phyloP scores from a whole-genome alignment of 495 filamentous ascomycete genomes.

The Bryoglossum gracile region DNA sequence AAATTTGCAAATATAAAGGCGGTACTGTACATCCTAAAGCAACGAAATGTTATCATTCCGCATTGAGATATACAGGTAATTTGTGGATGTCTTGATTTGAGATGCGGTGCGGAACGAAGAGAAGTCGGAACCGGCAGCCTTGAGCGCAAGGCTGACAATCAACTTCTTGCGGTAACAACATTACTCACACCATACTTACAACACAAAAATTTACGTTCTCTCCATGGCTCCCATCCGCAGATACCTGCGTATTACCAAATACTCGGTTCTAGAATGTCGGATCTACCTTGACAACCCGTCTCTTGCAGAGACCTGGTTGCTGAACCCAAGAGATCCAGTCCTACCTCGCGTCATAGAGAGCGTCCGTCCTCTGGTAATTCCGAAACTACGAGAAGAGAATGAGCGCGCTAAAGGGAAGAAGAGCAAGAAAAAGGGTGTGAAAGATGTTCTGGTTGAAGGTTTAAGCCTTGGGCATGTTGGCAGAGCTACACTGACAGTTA shows the following conservation, averaged over 20 bases:
- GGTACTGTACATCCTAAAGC: too few species aligned
- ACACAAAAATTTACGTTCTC: neutral
- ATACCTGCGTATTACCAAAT: slow-evolving; percentile 77
- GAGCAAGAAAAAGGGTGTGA: slow-evolving; percentile 61
- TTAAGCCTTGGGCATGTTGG: slow-evolving; percentile 4
- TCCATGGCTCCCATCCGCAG: slow-evolving; percentile 75
- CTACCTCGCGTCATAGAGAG: slow-evolving; percentile 75
- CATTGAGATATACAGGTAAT: too few species aligned
- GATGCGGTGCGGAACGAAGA: too few species aligned
- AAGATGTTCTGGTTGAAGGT: slow-evolving; percentile 85
- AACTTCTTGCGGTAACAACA: neutral
- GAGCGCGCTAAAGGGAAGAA: slow-evolving; percentile 55
- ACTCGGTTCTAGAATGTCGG: slow-evolving; percentile 87
- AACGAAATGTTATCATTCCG: too few species aligned
- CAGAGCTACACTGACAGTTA: slow-evolving; percentile 19
- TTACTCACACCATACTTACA: neutral
- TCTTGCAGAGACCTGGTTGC: slow-evolving; percentile 72
- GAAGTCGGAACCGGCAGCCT: neutral
- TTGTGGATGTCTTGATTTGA: too few species aligned
- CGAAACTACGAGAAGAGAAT: slow-evolving; percentile 85
- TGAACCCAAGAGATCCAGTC: slow-evolving; percentile 61
- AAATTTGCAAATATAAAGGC: too few species aligned
- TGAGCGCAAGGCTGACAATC: neutral
- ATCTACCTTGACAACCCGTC: slow-evolving; percentile 92
- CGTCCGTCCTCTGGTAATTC: slow-evolving; percentile 76